phyloP scores from a whole-genome alignment of 2,329 filamentous ascomycete species.

The Talaromyces sp. region DNA sequence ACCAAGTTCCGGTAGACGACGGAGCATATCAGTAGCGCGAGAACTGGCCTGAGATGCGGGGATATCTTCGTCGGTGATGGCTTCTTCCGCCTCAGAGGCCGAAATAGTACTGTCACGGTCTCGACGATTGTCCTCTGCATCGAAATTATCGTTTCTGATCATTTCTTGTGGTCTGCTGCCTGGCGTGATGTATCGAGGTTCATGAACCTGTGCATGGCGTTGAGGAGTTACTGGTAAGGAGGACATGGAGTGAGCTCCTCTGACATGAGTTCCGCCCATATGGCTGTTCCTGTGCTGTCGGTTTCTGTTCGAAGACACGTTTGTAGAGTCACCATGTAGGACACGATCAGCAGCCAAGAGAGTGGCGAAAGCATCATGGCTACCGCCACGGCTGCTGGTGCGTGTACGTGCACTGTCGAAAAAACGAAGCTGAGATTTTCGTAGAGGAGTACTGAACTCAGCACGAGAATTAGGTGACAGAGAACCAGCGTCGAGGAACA shows the following conservation, averaged over 20 bases:
- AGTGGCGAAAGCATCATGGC: conserved; percentile 68
- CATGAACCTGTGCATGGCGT: conserved; percentile 50
- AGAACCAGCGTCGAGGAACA: conserved; percentile 71
- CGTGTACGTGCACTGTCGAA: conserved; percentile 39
- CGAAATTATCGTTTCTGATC: conserved; percentile 26
- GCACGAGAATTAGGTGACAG: conserved; percentile 57
- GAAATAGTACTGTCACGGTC: conserved; percentile 86
- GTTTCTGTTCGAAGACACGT: conserved; percentile 60
- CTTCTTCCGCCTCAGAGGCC: conserved; percentile 53
- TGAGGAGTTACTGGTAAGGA: conserved; percentile 75
- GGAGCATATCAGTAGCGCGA: conserved; percentile 70
- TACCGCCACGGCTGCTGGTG: conserved; percentile 46
- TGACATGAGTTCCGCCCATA: conserved; percentile 26
- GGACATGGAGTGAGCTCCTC: conserved; percentile 77
- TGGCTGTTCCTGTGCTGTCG: conserved; percentile 47
- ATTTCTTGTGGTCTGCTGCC: conserved; percentile 51
- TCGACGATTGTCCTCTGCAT: conserved; percentile 27
- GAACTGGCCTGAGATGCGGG: conserved; percentile 74
- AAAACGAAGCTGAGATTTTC: conserved; percentile 41
- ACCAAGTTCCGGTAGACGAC: conserved; percentile 49
- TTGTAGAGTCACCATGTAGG: conserved; percentile 70
- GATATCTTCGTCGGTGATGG: conserved; percentile 61
- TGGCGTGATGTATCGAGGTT: conserved; percentile 58
- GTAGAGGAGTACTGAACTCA: conserved; percentile 46
- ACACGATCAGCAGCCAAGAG: conserved; percentile 72